Percentiles rank a stretch among this genome's conserved stretches.
Conservation (phyloP, 306 rosid genomes). For the Heteromeles arbutifolia region DNA sequence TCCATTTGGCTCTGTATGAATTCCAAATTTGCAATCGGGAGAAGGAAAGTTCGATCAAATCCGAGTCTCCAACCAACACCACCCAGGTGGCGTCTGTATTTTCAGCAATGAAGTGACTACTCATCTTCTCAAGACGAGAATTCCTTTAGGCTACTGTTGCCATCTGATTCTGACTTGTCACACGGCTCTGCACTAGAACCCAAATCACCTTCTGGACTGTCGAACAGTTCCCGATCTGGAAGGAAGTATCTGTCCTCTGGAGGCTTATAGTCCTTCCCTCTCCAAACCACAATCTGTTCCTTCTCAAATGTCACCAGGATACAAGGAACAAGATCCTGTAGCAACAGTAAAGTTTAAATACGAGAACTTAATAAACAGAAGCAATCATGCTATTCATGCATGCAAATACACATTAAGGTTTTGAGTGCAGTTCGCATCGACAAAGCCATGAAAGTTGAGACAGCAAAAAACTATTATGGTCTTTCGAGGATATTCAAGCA, state of each 20-base stretch:
- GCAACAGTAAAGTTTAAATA: not conserved
- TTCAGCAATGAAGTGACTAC: slow-evolving; percentile 11
- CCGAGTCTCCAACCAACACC: slow-evolving; percentile 12
- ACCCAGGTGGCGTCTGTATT: slow-evolving; percentile 3
- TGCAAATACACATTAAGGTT: not conserved
- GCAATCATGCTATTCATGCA: not conserved
- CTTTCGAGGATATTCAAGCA: not conserved
- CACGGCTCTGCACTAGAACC: slow-evolving; percentile 1
- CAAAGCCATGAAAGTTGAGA: not conserved
- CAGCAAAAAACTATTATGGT: not conserved
- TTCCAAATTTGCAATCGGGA: not conserved
- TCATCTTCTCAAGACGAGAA: slow-evolving; percentile 14
- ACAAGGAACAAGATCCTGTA: slow-evolving; percentile 89
- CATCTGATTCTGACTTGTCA: slow-evolving; percentile 2
- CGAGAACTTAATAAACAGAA: not conserved
- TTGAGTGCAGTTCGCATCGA: not conserved
- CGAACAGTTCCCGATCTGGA: slow-evolving; percentile 40
- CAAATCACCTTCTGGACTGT: slow-evolving; percentile 27
- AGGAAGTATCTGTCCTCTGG: slow-evolving; percentile 33
- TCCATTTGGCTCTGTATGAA: not conserved
- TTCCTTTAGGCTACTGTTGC: slow-evolving; percentile 1
- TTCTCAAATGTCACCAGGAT: slow-evolving; percentile 82
- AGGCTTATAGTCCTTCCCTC: slow-evolving; percentile 58
- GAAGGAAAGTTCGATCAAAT: slow-evolving; percentile 7
- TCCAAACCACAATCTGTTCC: slow-evolving; percentile 83